Base-by-base conservation (phyloP, 2,329 filamentous ascomycete species). In the Neospermospora avenae region DNA sequence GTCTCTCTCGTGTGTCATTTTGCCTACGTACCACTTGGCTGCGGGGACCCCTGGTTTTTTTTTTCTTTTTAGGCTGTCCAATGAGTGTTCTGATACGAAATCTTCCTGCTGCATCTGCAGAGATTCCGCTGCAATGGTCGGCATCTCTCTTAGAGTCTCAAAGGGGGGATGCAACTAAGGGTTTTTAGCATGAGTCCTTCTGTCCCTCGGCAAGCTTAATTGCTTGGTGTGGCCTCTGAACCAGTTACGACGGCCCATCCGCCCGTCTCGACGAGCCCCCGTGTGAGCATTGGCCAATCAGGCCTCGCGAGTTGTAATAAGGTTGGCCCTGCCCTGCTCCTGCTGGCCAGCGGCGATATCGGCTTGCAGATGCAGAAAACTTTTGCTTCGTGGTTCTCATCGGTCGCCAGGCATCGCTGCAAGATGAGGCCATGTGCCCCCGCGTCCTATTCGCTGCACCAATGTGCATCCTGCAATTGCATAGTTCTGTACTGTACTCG, bases 21-120 rank as follows among this genome's bases (percentile, higher is more conserved):
- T 60, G 24, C 52, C 37, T 49, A 60, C 51, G 59, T 51, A 58
- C 53, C 51, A 49, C 53, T 45, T 20, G 14, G 52, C 41, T 62
- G 65, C 63, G 63, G 63, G 63, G 65, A 62, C 48, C 62, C 63
- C 59, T 64, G 44, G 60, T n/a, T n/a, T n/a, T n/a, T n/a, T n/a
- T n/a, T n/a, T n/a, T n/a, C n/a, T n/a, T n/a, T n/a, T n/a, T n/a
- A 35, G 42, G 46, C 55, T 28, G 48, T 51, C 61, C 58, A 65
- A 49, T 63, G 55, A 28, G 46, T 16, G n/a, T 55, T 20, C 55
- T 55, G 53, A 16, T 20, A 59, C 34, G 57, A 63, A 61, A 59
- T 57, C 14, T 45, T 57, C 56, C 48, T 41, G 39, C 48, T 59
- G 35, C 28, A 45, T 58, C 55, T 63, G 61, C 61, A 58, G 59